Evolutionary conservation across 2,329 filamentous ascomycete genomes (phyloP), one percentile per base, ranked within the genome.

Genomic region (Alternaria gansuensis): DNA sequence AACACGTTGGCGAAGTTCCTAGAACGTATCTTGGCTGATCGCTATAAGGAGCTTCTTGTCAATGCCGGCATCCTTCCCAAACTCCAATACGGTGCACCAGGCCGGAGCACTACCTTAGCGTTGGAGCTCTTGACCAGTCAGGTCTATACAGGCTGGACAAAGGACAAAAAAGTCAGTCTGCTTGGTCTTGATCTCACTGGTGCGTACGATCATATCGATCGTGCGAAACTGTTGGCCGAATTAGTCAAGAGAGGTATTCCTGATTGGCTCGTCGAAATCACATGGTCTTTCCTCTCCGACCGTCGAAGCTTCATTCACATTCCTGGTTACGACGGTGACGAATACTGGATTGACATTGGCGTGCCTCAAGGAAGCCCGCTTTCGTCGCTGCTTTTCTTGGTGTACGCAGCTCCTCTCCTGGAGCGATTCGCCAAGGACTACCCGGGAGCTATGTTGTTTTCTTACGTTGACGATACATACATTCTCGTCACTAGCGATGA

Each of bases 1-100:
- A 64, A 67, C 41, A 70, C 62, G 10, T 33, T 75, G 3, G 64
- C 66, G 3, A 75, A 75, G 53, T 36, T 62, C 3, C 33, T 75
- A 9, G 72, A 75, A 29, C 23, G 48, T 9, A 53, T 74, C 9
- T 36, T 71, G 13, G 66, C 67, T 3, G 53, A 59, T 24, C 51
- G 69, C 31, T 48, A 71, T 7, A 61, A 40, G 26, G 59, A 64
- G 39, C 29, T 62, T 24, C 41, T 40, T 5, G 34, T 17, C 17
- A 39, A 34, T 13, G 31, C 44, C 3, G 17, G 28, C 5, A 36
- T 55, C 2, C 53, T 55, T n/a, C 53, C 44, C 6, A 24, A 6
- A 8, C 9, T 34, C n/a, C 54, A 51, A 44, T 57, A 51, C 14
- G 48, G 54, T 8, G 33, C 48, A 21, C 54, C 45, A 13, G 53